Base-by-base conservation (phyloP, 352 stramenopile genomes). In the Aphanomyces euteiches region DNA sequence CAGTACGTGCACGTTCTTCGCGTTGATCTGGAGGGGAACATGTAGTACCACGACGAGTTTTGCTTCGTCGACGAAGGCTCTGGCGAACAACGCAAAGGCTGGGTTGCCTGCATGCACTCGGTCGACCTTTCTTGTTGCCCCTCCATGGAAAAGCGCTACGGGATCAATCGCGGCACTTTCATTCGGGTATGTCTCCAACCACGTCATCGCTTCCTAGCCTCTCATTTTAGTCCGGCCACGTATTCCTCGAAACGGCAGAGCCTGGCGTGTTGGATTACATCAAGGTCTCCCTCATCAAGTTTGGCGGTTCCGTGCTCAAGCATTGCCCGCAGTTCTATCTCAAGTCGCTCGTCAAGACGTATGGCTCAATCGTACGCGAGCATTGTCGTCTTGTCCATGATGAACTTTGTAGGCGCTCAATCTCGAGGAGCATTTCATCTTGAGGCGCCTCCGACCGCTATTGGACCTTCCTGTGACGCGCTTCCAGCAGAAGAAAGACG, bases 41-140 rank as follows among this genome's bases (percentile, higher is more conserved):
- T 58, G 50, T 67, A 67, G 60, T 37, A 50, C 47, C 60, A 67
- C 5, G 60, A 67, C 60, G 37, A 56, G 28, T 67, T 67, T 41
- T 50, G n/a, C 4, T 63, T 67, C 41, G 21, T 67, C n/a, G 60
- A 67, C 13, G 21, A 50, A 60, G 19, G 21, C 1, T 57, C 60
- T 13, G 21, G 39, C 19, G n/a, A 50, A 10, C 17, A 21, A 15
- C 43, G 60, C 8, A 21, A 43, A 21, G 60, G 60, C 10, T 67
- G 60, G 60, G 60, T 34, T 8, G 39, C 39, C 7, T 67, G 60
- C 36, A 56, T 60, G 7, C 60, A 67, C 19, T 67, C 60, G 7
- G 50, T 58, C 50, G 50, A 58, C 50, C 10, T 58, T 8, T 1
- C 19, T 36, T 8, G 7, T 36, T 58, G 50, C 21, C 50, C 50